Evolutionary conservation across 305 asterid species (phyloP), one percentile per base, ranked within the genome.

Genomic region (Fraxinus ornus): DNA sequence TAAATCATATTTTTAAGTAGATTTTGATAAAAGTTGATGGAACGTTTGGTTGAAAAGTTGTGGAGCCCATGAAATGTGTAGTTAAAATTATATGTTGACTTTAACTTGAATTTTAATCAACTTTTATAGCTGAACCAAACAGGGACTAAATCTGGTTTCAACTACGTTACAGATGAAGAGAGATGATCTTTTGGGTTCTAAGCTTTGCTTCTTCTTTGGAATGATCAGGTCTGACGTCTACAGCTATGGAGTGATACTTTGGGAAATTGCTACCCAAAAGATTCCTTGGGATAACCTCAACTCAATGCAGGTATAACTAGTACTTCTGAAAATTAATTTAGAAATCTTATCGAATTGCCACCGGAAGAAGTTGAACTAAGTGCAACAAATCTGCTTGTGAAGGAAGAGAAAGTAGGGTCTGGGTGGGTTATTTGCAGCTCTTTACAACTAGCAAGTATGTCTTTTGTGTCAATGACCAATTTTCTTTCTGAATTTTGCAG

Each of bases 231-330:
- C 96, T 4, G 99, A 97, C 78, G 78, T 97, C 33, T 97, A 94
- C 86, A 97, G 99, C 89, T 97, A 79, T 5, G 99, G 99, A 13
- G 98, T 97, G 85, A 88, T 97, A 84, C 86, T 97, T 47, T 97
- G 99, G 99, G 98, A 97, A 85, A 92, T 97, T 82, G 95, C 88
- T 78, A 92, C 97, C 24, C 96, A 91, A 72, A 91, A 93, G 90
- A 93, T 94, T 81, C 98, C 98, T 83, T 97, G 98, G 99, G 98
- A 93, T 78, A 89, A 83, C 85, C 97, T 94, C 89, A 94, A 94
- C 83, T 87, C 97, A 8, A 92, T 97, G 97, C 99, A 97, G 99
- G 99, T 97, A 85, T 22, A 68, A 44, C 82, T 60, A 36, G 15
- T 39, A 55, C 0, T 76, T 70, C 68, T 3, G 32, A 81, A 22